Conservation (phyloP, 495 filamentous ascomycete species). For the Astrothelium macrocarpum region DNA sequence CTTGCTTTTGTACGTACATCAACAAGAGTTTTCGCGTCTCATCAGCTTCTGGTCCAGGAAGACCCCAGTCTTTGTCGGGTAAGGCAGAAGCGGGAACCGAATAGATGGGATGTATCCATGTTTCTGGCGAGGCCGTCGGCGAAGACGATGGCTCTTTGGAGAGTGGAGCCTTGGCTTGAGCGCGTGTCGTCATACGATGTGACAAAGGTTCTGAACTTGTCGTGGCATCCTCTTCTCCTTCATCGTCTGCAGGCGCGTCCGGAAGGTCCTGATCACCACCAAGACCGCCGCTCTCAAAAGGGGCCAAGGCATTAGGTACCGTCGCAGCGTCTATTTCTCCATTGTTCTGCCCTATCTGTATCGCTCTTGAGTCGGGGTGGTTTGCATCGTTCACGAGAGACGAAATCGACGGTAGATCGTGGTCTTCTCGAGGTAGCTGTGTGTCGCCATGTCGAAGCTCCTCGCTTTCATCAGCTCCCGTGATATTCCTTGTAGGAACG, state of each 20-base stretch:
- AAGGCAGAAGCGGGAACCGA: conserved; percentile 56
- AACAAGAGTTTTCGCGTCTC: conserved; percentile 76
- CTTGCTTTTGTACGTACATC: conserved; percentile 88
- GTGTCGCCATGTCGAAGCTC: neutral
- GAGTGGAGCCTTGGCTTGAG: conserved; percentile 46
- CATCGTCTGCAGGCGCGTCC: neutral
- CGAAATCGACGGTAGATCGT: neutral
- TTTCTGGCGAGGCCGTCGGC: conserved; percentile 33
- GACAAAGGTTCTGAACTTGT: conserved; percentile 21
- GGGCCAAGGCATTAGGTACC: neutral
- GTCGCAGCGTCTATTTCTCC: neutral
- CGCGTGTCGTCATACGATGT: conserved; percentile 62
- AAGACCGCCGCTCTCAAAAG: neutral
- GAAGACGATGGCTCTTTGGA: conserved; percentile 35
- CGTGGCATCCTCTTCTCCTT: neutral
- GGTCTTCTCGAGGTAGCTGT: neutral
- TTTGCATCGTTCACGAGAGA: neutral
- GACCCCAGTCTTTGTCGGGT: conserved; percentile 70
- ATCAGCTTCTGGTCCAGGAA: conserved; percentile 74
- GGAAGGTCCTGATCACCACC: neutral
- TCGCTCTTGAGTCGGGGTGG: neutral
- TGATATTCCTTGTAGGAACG: neutral
- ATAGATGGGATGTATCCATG: conserved; percentile 74
- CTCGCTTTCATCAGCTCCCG: neutral
- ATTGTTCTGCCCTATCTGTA: neutral